Conservation (phyloP, 2,329 filamentous ascomycete genomes). For the Xylaria sp. region DNA sequence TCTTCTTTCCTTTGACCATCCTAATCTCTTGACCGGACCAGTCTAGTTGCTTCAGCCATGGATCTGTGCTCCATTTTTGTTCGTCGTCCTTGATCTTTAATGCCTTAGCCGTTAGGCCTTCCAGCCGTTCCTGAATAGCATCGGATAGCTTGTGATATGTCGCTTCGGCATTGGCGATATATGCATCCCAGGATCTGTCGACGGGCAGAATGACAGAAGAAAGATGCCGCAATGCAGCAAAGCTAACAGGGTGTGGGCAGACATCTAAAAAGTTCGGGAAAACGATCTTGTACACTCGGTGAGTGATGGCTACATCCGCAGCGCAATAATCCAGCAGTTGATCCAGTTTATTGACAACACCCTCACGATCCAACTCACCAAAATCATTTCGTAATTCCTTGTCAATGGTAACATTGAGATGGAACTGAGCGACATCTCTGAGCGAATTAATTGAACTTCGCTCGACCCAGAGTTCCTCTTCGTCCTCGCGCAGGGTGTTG, state of each 20-base stretch:
- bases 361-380: conserved; percentile 78
- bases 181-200: conserved; percentile 86
- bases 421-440: conserved; percentile 94
- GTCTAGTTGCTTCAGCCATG: conserved; percentile 93
- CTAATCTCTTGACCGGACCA: conserved; percentile 94
- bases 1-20: conserved; percentile 92
- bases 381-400: conserved; percentile 90
- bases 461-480: conserved; percentile 95
- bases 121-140: conserved; percentile 79
- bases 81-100: conserved; percentile 76
- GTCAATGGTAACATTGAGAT: conserved; percentile 90
- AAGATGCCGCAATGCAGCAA: conserved; percentile 91
- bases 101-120: conserved; percentile 80
- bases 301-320: conserved; percentile 91
- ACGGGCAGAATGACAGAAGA: conserved; percentile 93
- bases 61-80: conserved; percentile 78
- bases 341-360: conserved; percentile 77
- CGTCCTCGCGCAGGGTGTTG: conserved; percentile 76
- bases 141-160: conserved; percentile 82
- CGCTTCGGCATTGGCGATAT: conserved; percentile 83
- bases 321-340: conserved; percentile 93
- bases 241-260: conserved; percentile 97
- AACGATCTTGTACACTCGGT: conserved; percentile 92
- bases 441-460: conserved; percentile 95
- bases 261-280: conserved; percentile 89